Percentiles rank a stretch among this genome's conserved stretches.
Conservation (phyloP, 2,329 filamentous ascomycete genomes). For the Botrytis byssoidea region DNA sequence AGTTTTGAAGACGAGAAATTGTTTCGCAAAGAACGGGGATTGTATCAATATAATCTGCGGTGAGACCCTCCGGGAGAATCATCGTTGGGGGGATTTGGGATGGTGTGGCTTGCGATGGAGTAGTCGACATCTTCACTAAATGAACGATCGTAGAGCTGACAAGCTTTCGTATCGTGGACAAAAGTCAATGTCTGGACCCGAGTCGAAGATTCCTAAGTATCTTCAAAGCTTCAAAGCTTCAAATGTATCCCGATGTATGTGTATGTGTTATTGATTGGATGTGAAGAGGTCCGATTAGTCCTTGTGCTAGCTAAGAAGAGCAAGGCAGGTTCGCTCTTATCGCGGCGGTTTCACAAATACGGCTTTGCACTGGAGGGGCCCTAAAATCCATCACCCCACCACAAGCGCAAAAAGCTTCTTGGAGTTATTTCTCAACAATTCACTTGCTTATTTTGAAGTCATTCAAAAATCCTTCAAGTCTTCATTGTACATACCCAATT, state of each 20-base stretch:
- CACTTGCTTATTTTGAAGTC: not conserved
- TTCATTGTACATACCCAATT: conserved; percentile 6
- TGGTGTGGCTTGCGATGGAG: conserved; percentile 25
- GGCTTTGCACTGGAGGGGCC: conserved; percentile 26
- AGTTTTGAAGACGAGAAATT: conserved; percentile 67
- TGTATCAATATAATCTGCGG: conserved; percentile 81
- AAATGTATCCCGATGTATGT: conserved; percentile 18
- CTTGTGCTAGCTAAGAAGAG: conserved; percentile 12
- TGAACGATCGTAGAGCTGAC: not conserved
- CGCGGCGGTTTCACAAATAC: conserved; percentile 21
- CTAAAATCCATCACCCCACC: conserved; percentile 22
- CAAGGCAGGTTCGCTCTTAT: conserved; percentile 22
- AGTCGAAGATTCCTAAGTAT: not conserved
- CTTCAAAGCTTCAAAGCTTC: conserved; percentile 3
- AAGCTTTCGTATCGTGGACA: conserved; percentile 19
- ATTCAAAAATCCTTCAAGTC: not conserved
- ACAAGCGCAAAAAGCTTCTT: conserved; percentile 11
- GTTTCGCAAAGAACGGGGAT: conserved; percentile 78
- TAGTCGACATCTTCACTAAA: conserved; percentile 27
- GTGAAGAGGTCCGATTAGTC: not conserved
- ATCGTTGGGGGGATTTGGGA: conserved; percentile 40
- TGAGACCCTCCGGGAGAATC: conserved; percentile 58
- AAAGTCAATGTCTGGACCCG: not conserved
- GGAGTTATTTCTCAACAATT: conserved; percentile 21
- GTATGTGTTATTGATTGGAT: conserved; percentile 20